Conservation (phyloP, 2,329 filamentous ascomycete species). For the Malbranchea cinnamomea region DNA sequence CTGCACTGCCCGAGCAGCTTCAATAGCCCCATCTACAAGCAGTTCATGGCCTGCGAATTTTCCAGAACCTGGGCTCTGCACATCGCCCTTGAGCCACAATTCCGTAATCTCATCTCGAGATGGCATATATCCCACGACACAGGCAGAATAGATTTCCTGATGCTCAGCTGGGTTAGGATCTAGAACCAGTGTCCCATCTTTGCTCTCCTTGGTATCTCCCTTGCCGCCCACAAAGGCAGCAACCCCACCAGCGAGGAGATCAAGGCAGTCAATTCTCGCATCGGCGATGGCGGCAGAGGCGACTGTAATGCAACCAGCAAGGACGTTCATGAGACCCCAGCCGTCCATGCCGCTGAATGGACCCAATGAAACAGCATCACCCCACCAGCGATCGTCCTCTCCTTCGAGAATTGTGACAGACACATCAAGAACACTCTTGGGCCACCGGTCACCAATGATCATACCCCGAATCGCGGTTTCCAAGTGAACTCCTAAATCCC, state of each 20-base stretch:
- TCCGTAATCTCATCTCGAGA: slow-evolving; percentile 83
- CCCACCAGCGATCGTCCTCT: slow-evolving; percentile 64
- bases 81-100: slow-evolving; percentile 77
- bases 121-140: slow-evolving; percentile 80
- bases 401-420: slow-evolving; percentile 87
- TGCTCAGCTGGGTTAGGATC: slow-evolving; percentile 78
- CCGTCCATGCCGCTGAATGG: slow-evolving; percentile 38
- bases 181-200: slow-evolving; percentile 37
- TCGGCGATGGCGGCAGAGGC: slow-evolving; percentile 86
- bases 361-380: slow-evolving; percentile 36
- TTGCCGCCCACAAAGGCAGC: slow-evolving; percentile 51
- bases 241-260: slow-evolving; percentile 77
- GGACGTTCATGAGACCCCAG: slow-evolving; percentile 82
- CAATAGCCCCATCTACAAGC: slow-evolving; percentile 48
- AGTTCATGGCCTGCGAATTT: slow-evolving; percentile 31
- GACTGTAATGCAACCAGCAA: slow-evolving; percentile 85
- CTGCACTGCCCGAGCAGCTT: slow-evolving; percentile 44
- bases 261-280: slow-evolving; percentile 89
- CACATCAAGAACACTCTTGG: slow-evolving; percentile 96
- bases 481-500: slow-evolving; percentile 79
- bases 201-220: slow-evolving; percentile 15
- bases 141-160: slow-evolving; percentile 60
- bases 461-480: slow-evolving; percentile 81
- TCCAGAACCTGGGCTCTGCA: slow-evolving; percentile 19
- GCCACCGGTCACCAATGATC: slow-evolving; percentile 87